phyloP scores from a whole-genome alignment of 345 rosid species.

The Pugionium dolabratum region DNA sequence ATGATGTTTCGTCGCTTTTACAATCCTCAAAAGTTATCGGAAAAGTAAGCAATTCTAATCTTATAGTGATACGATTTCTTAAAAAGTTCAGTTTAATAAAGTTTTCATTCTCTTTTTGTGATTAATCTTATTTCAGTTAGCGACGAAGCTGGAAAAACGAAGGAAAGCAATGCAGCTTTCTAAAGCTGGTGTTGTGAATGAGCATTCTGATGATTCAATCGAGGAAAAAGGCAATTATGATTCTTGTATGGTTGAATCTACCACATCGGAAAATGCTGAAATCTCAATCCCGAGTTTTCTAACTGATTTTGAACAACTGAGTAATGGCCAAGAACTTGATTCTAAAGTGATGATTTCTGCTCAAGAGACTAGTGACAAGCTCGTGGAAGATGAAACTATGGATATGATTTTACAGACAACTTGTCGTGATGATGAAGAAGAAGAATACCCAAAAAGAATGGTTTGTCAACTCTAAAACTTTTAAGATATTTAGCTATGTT shows the following conservation, averaged over 20 bases:
- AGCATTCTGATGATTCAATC: conserved; percentile 33
- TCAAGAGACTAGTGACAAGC: conserved; percentile 31
- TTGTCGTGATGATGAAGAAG: conserved; percentile 32
- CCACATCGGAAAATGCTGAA: conserved; percentile 23
- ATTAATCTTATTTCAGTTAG: conserved; percentile 46
- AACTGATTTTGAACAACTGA: conserved; percentile 19
- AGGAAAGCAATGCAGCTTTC: conserved; percentile 53
- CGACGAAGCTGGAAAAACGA: conserved; percentile 62
- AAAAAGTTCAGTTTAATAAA: neutral
- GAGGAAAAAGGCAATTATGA: conserved; percentile 22
- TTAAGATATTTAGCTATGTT: neutral
- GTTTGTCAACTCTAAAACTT: conserved; percentile 38
- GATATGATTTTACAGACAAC: conserved; percentile 15
- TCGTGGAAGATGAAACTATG: conserved; percentile 23
- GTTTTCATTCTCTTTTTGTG: conserved; percentile 14
- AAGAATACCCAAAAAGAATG: conserved; percentile 17
- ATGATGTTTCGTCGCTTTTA: conserved; percentile 59
- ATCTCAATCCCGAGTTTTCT: conserved; percentile 19
- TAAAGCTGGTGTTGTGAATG: conserved; percentile 58
- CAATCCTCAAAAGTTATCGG: conserved; percentile 66
- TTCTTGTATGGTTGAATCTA: conserved; percentile 30
- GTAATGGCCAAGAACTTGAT: conserved; percentile 23
- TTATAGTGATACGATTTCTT: neutral
- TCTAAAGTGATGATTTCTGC: conserved; percentile 28
- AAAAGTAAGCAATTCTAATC: conserved; percentile 49